Evolutionary conservation across 306 rosid species (phyloP).

Genomic region (Vachellia collinsii): DNA sequence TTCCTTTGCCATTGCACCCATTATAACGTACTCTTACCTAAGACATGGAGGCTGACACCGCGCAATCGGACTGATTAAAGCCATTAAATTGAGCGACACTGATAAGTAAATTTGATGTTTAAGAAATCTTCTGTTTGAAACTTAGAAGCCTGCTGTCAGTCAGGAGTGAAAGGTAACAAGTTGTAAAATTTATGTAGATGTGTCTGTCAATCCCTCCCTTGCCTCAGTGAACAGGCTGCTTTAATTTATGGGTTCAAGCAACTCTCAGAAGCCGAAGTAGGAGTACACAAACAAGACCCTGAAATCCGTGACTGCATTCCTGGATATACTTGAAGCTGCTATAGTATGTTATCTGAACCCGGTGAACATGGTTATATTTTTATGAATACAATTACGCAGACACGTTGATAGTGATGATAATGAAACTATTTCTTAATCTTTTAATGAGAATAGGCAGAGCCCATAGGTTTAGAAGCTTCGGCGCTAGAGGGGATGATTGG

Average conservation of each 20-base stretch:
- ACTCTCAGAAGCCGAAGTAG: background rate
- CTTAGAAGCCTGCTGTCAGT: no score
- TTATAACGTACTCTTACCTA: no score
- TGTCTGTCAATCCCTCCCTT: background rate
- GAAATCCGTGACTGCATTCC: slow-evolving; percentile 9
- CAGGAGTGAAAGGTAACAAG: no score
- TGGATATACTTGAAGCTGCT: background rate
- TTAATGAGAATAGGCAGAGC: no score
- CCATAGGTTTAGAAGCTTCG: slow-evolving; percentile 87
- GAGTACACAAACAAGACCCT: background rate
- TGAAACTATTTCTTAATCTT: background rate
- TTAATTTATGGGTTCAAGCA: background rate
- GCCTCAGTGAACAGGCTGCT: no score
- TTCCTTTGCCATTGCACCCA: no score
- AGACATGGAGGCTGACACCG: no score
- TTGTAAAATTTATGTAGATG: background rate
- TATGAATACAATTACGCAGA: background rate
- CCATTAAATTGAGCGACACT: no score
- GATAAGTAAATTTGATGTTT: no score
- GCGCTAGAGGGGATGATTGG: slow-evolving; percentile 2
- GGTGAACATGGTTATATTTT: background rate
- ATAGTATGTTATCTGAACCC: background rate
- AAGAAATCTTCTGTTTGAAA: no score
- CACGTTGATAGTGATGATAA: slow-evolving; percentile 21
- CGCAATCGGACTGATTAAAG: no score